phyloP scores from a whole-genome alignment of 2,329 filamentous ascomycete species.

The Furcasterigmium furcatum region DNA sequence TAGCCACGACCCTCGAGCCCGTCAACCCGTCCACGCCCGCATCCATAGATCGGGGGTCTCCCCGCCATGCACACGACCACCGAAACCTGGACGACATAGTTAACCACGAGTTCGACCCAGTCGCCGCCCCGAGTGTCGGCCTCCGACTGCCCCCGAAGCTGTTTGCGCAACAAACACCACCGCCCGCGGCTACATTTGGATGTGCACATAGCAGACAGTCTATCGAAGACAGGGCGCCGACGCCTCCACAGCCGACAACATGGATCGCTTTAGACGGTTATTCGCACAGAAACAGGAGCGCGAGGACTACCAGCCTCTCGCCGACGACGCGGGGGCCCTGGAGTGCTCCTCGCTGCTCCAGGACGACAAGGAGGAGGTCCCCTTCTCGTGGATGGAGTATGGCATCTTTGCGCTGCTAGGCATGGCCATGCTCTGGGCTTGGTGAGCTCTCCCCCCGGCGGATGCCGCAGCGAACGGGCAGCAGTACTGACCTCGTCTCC shows the following conservation, averaged over 20 bases:
- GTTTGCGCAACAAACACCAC: not conserved
- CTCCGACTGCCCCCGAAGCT: not conserved
- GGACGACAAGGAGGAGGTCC: slow-evolving; percentile 34
- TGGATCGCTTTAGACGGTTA: slow-evolving; percentile 11
- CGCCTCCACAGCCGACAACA: no score
- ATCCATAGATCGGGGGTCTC: not conserved
- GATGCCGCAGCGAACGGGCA: not conserved
- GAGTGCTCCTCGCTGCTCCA: slow-evolving; percentile 19
- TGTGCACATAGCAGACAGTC: no score
- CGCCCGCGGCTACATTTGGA: not conserved
- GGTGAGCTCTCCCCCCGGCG: slow-evolving; percentile 58
- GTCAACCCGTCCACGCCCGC: not conserved
- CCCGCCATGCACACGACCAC: not conserved
- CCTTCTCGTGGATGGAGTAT: slow-evolving; percentile 87
- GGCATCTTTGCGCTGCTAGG: slow-evolving; percentile 80
- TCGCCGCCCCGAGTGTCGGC: not conserved
- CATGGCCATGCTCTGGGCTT: slow-evolving; percentile 95
- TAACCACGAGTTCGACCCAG: not conserved
- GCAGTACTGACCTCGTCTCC: not conserved
- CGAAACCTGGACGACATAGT: no score
- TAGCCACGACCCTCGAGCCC: not conserved
- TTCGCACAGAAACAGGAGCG: slow-evolving; percentile 7
- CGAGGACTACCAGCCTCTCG: slow-evolving; percentile 19
- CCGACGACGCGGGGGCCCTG: slow-evolving; percentile 18
- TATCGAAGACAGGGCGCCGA: no score